Conservation (phyloP, 1,139 yeast genomes). For the Candida tunisiensis region DNA sequence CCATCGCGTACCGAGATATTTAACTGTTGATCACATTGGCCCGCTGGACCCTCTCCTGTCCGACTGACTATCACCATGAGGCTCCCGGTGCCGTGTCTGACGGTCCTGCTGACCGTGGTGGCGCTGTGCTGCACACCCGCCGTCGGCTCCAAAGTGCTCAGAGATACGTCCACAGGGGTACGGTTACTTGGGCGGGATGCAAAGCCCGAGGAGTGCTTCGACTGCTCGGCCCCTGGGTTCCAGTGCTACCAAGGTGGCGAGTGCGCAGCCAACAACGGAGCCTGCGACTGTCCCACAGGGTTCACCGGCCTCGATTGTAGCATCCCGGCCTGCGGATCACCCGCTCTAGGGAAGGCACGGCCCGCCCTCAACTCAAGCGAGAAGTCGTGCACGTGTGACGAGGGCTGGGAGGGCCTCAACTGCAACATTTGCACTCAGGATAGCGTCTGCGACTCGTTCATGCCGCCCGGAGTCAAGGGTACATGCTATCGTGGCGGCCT, state of each 20-base stretch:
- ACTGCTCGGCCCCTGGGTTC: constrained; percentile 83
- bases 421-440: constrained; percentile 70
- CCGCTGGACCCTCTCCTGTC: no score
- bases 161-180: no score
- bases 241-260: constrained; percentile 78
- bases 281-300: constrained; percentile 84
- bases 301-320: constrained; percentile 91
- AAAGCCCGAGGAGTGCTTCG: no score
- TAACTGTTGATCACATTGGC: no score
- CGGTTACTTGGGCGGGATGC: no score
- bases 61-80: no score
- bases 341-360: constrained; percentile 47
- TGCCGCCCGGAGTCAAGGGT: constrained; percentile 80
- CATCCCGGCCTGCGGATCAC: constrained; percentile 75
- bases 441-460: constrained; percentile 61
- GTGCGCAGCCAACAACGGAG: constrained; percentile 78
- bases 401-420: constrained; percentile 89
- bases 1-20: no score
- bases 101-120: no score
- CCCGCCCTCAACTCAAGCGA: constrained; percentile 42
- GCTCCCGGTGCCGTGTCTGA: no score
- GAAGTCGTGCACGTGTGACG: constrained; percentile 58
- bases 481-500: constrained; percentile 86
- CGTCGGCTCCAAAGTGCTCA: no score
- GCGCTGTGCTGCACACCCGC: no score